phyloP scores from a whole-genome alignment of 306 rosid genomes.

The Cucumis melo region DNA sequence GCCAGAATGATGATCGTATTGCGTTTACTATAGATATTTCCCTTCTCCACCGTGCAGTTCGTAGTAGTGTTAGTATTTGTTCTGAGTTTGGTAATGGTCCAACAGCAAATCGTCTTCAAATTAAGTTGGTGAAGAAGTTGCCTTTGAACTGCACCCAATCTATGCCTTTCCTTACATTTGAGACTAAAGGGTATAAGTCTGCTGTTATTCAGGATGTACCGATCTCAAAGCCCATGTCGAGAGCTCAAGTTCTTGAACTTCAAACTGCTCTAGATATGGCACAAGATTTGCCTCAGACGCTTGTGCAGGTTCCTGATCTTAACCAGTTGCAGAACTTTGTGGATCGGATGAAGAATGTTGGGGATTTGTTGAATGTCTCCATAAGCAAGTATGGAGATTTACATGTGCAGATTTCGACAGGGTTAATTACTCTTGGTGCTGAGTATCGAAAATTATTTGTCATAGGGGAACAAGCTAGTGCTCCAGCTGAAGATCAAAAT shows the following conservation, averaged over 20 bases:
- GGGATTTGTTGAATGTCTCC: conserved; percentile 61
- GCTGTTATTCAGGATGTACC: conserved; percentile 91
- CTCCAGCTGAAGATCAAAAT: conserved; percentile 61
- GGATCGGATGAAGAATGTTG: conserved; percentile 79
- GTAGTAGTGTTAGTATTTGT: conserved; percentile 67
- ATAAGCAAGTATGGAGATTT: conserved; percentile 78
- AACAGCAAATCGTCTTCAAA: conserved; percentile 48
- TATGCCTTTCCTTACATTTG: conserved; percentile 74
- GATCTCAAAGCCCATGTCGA: conserved; percentile 64
- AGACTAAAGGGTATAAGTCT: conserved; percentile 64
- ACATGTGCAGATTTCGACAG: conserved; percentile 64
- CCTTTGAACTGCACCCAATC: conserved; percentile 47
- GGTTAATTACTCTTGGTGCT: conserved; percentile 72
- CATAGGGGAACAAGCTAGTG: conserved; percentile 55
- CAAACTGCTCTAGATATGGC: conserved; percentile 68
- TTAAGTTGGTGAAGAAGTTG: conserved; percentile 73
- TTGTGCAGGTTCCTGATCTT: conserved; percentile 84
- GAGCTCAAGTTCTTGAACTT: conserved; percentile 63
- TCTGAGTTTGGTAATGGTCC: conserved; percentile 42
- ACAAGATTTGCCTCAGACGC: conserved; percentile 80
- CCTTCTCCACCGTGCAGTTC: conserved; percentile 78
- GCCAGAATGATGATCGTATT: conserved; percentile 77
- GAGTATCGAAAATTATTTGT: conserved; percentile 68
- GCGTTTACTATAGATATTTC: conserved; percentile 74
- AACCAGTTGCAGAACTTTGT: conserved; percentile 77